These are phyloP conservation scores for Pichia occidentalis DNA, from an alignment of 805 yeast species.

Conservation along the genomic window DNA sequence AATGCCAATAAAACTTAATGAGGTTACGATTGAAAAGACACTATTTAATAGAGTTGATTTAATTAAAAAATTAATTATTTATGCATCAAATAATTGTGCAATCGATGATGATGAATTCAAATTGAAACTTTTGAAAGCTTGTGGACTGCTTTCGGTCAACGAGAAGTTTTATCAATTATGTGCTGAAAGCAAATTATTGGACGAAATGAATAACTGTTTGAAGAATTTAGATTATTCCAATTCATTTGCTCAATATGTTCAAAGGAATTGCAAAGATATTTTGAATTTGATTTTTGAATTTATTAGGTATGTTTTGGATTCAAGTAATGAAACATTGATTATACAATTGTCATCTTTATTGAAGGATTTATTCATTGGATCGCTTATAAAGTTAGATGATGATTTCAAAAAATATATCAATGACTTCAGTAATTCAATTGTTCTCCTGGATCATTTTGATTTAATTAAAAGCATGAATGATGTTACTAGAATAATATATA, in stretches of 20 bases:
- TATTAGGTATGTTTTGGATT: not conserved
- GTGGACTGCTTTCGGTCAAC: conserved; percentile 18
- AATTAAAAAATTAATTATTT: conserved; percentile 18
- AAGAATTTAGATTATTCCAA: not conserved
- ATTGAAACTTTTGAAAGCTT: conserved; percentile 12
- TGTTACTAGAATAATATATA: conserved; percentile 14
- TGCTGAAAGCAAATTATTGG: conserved; percentile 1
- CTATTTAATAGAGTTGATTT: conserved; percentile 40
- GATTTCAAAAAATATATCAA: conserved; percentile 8
- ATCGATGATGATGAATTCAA: conserved; percentile 12
- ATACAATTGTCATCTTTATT: conserved; percentile 7
- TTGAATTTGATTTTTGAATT: conserved; percentile 8
- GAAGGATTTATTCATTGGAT: conserved; percentile 7
- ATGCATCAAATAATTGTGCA: conserved; percentile 19
- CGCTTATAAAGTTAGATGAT: conserved; percentile 10
- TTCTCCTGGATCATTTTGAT: conserved; percentile 15
- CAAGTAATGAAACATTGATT: conserved; percentile 5
- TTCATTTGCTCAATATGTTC: conserved; percentile 1
- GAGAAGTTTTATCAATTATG: conserved; percentile 13
- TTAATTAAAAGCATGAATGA: conserved; percentile 18
- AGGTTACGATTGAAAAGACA: conserved; percentile 44
- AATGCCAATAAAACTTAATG: conserved; percentile 37
- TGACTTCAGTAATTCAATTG: conserved; percentile 6
- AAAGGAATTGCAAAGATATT: conserved; percentile 2
- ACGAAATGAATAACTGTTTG: conserved; percentile 3